These are phyloP conservation scores for Penicillium crustosum DNA, from an alignment of 2,329 filamentous ascomycete species.

Conservation along the genomic window DNA sequence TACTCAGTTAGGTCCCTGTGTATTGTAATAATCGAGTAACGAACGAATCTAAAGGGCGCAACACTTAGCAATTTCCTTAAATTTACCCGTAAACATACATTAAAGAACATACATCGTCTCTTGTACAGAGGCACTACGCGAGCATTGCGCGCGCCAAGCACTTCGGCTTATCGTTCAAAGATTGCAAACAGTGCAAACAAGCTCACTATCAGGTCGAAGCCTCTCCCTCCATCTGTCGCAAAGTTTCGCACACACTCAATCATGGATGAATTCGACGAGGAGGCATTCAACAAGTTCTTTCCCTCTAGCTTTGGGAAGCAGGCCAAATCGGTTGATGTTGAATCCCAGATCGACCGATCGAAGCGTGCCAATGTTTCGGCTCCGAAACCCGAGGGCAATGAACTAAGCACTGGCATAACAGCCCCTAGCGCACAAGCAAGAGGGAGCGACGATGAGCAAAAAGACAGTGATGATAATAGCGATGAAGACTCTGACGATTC, in stretches of 20 bases:
- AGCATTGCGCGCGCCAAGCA: background rate
- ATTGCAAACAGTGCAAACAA: conserved; percentile 33
- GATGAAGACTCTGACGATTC: conserved; percentile 53
- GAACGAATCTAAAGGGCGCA: conserved; percentile 13
- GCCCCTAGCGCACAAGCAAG: conserved; percentile 26
- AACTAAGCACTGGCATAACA: conserved; percentile 20
- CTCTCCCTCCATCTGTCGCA: conserved; percentile 10
- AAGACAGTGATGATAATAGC: conserved; percentile 43
- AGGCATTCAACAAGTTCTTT: conserved; percentile 60
- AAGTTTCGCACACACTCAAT: conserved; percentile 11
- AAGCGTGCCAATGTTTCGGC: conserved; percentile 57
- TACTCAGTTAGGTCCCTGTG: conserved; percentile 17
- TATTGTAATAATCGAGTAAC: conserved; percentile 28
- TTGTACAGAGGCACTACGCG: background rate
- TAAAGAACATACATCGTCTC: background rate
- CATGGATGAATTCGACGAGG: conserved; percentile 49
- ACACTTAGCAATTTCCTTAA: background rate
- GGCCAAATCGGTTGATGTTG: conserved; percentile 68
- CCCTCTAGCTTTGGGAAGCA: conserved; percentile 85
- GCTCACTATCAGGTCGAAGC: conserved; percentile 18
- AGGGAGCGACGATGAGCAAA: conserved; percentile 29
- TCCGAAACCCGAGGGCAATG: conserved; percentile 32
- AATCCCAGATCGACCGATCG: conserved; percentile 76
- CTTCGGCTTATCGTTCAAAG: conserved; percentile 1
- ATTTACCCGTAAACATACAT: background rate